A percentile compares a stretch with the other conserved stretches of the same genome.
Conservation (phyloP, 192 early-diverging fungal species). For the Umbelopsis sp. region DNA sequence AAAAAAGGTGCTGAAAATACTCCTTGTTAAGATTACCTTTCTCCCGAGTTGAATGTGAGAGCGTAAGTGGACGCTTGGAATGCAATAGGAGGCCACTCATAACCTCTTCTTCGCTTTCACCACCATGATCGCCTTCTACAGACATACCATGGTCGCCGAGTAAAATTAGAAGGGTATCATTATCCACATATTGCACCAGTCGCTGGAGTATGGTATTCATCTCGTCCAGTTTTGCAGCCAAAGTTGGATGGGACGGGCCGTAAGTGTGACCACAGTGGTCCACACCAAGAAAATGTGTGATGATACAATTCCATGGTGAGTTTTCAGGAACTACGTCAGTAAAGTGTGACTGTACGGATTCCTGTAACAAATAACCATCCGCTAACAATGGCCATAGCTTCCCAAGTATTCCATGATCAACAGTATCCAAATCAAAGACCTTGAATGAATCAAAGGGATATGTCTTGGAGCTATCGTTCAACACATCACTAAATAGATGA, state of each 20-base stretch:
- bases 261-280: slow-evolving; percentile 96
- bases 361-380: slow-evolving; percentile 13
- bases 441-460: slow-evolving; percentile 68
- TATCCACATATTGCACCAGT: slow-evolving; percentile 65
- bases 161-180: slow-evolving; percentile 82
- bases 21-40: not conserved
- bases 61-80: slow-evolving; percentile 54
- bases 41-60: not conserved
- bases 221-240: slow-evolving; percentile 83
- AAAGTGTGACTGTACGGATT: too few relatives aligned
- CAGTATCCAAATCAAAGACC: slow-evolving; percentile 91
- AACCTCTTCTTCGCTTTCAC: slow-evolving; percentile 89
- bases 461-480: slow-evolving; percentile 50
- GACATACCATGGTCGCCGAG: slow-evolving; percentile 99
- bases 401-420: slow-evolving; percentile 83
- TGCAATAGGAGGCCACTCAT: slow-evolving; percentile 87
- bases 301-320: slow-evolving; percentile 72
- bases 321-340: slow-evolving; percentile 21
- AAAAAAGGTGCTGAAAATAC: slow-evolving; percentile 16
- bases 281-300: slow-evolving; percentile 94
- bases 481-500: slow-evolving; percentile 71
- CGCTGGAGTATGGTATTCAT: slow-evolving; percentile 80
- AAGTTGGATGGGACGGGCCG: slow-evolving; percentile 83
- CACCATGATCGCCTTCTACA: slow-evolving; percentile 93
- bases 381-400: slow-evolving; percentile 52